These are phyloP conservation scores for Aristolochia californica DNA, from an alignment of 164 flowering plant genomes.

Conservation along the genomic window DNA sequence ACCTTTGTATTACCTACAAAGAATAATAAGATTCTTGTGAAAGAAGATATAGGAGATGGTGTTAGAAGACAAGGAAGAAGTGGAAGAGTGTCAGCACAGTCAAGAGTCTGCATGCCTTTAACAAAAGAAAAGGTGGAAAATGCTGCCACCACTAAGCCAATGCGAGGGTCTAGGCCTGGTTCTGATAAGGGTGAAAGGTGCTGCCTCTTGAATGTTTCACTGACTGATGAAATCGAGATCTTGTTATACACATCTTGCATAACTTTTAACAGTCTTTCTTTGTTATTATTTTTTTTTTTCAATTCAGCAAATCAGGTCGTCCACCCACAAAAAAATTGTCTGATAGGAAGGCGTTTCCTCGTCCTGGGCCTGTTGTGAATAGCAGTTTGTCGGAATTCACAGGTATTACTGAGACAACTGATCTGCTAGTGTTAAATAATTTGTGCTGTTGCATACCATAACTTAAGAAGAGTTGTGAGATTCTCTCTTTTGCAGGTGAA, in stretches of 20 bases:
- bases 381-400: constrained; percentile 42
- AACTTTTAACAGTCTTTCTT: not conserved
- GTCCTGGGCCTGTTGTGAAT: constrained; percentile 32
- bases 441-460: constrained; percentile 1
- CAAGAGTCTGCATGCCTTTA: constrained; percentile 39
- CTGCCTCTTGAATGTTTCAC: constrained; percentile 1
- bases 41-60: constrained; percentile 61
- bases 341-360: constrained; percentile 50
- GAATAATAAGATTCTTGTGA: constrained; percentile 41
- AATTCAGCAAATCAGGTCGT: constrained; percentile 63
- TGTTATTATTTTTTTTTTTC: constrained; percentile 5
- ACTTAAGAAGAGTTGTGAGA: not conserved
- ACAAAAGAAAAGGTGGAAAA: constrained; percentile 47
- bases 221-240: not conserved
- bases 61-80: constrained; percentile 72
- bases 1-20: constrained; percentile 25
- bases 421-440: not conserved
- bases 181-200: constrained; percentile 79
- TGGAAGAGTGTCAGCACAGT: constrained; percentile 50
- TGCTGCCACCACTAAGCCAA: constrained; percentile 39
- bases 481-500: constrained; percentile 11
- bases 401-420: constrained; percentile 26
- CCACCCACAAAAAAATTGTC: constrained; percentile 60
- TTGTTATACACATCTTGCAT: not conserved
- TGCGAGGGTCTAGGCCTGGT: constrained; percentile 26